A percentile compares a stretch with the other conserved stretches of the same genome.
Evolutionary conservation across 2,329 filamentous ascomycete species (phyloP).

Genomic region (Blastomyces gilchristii): DNA sequence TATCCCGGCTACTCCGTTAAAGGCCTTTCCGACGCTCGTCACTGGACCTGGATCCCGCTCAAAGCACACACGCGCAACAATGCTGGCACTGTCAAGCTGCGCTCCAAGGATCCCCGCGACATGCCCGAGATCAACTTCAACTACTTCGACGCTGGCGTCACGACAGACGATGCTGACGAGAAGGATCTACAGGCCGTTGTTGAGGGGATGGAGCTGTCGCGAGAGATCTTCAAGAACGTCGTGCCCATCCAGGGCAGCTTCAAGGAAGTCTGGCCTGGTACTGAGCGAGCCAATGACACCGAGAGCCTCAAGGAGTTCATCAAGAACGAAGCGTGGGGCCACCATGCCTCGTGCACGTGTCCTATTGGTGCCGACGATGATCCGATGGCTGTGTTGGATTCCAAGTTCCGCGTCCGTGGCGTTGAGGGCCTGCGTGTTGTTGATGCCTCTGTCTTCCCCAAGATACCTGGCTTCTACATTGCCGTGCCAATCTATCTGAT

Average conservation of each 20-base stretch:
- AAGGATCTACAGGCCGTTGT: constrained; percentile 43
- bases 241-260: constrained; percentile 37
- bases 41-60: constrained; percentile 43
- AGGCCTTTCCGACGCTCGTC: constrained; percentile 29
- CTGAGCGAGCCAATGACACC: constrained; percentile 30
- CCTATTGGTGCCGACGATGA: constrained; percentile 47
- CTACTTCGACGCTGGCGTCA: constrained; percentile 44
- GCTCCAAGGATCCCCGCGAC: constrained; percentile 53
- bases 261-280: constrained; percentile 35
- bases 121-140: constrained; percentile 54
- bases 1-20: constrained; percentile 44
- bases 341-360: constrained; percentile 48
- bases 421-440: constrained; percentile 47
- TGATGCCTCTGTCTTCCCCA: constrained; percentile 47
- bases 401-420: constrained; percentile 44
- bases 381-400: constrained; percentile 44
- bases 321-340: constrained; percentile 44
- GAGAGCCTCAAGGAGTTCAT: constrained; percentile 40
- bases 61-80: constrained; percentile 55
- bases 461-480: constrained; percentile 43
- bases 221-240: constrained; percentile 36
- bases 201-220: constrained; percentile 46
- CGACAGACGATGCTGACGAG: constrained; percentile 36
- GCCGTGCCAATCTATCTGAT: constrained; percentile 43
- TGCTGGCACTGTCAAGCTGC: constrained; percentile 52